phyloP scores from a whole-genome alignment of 1,284 basidiomycete genomes.

The Fomitopsis palustris region DNA sequence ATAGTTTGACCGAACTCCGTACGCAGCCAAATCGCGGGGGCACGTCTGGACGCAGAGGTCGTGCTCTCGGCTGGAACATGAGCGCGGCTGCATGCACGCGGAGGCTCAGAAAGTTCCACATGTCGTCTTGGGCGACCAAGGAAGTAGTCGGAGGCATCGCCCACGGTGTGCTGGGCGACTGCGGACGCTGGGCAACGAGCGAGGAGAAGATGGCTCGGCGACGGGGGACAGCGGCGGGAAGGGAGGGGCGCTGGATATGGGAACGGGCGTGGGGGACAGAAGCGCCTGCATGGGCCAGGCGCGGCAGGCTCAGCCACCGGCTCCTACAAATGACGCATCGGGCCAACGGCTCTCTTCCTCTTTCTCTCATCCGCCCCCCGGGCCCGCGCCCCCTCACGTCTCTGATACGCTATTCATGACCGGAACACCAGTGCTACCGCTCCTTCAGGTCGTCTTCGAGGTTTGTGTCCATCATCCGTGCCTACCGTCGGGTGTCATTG shows the following conservation, averaged over 20 bases:
- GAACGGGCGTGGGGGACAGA: neutral
- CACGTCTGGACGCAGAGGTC: neutral
- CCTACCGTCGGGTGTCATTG: neutral
- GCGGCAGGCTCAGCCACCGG: neutral
- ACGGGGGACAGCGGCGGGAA: neutral
- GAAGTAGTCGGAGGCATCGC: neutral
- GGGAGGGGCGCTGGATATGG: neutral
- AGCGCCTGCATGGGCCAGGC: neutral
- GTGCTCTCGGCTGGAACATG: neutral
- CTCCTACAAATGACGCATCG: constrained; percentile 8
- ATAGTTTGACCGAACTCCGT: neutral
- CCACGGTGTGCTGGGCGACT: neutral
- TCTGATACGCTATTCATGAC: constrained; percentile 3
- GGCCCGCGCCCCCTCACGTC: neutral
- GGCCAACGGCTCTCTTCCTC: neutral
- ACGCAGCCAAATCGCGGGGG: neutral
- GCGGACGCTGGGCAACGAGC: neutral
- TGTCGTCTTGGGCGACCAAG: neutral
- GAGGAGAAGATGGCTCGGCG: neutral
- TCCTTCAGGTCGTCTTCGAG: constrained; percentile 51
- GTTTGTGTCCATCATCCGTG: constrained; percentile 30
- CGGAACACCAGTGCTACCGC: constrained; percentile 32
- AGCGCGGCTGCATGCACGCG: no score
- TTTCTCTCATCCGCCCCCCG: neutral
- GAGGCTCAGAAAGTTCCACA: neutral